A percentile compares a stretch with the other conserved stretches of the same genome.
Conservation (phyloP, 2,329 filamentous ascomycete genomes). For the Ascochyta koolunga region DNA sequence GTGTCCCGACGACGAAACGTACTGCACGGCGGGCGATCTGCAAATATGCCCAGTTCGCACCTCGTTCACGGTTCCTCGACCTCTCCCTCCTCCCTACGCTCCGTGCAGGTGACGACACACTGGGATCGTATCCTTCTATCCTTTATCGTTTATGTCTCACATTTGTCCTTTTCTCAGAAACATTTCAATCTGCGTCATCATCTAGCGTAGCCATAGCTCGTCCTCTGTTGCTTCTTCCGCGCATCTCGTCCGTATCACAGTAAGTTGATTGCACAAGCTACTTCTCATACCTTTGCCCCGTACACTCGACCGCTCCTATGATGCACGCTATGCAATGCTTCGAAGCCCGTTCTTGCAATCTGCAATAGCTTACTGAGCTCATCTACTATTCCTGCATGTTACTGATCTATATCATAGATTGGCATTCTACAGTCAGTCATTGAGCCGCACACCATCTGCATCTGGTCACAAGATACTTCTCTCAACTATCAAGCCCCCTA, state of each 20-base stretch:
- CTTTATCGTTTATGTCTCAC: conserved; percentile 13
- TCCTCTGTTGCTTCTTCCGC: conserved; percentile 5
- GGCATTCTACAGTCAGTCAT: background rate
- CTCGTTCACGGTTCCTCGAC: conserved; percentile 30
- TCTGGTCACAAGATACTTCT: background rate
- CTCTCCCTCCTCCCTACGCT: conserved; percentile 34
- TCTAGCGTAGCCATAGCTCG: conserved; percentile 16
- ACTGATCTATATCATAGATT: conserved; percentile 6
- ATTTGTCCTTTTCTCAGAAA: conserved; percentile 16
- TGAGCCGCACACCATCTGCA: background rate
- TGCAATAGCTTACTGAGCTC: background rate
- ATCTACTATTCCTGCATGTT: background rate
- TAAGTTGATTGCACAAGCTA: conserved; percentile 2
- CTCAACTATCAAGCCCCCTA: background rate
- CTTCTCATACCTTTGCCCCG: background rate
- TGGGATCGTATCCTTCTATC: conserved; percentile 24
- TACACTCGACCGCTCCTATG: background rate
- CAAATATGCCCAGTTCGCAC: conserved; percentile 39
- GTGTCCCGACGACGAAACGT: conserved; percentile 28
- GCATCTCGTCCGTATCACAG: background rate
- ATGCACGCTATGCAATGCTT: background rate
- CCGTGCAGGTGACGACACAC: conserved; percentile 36
- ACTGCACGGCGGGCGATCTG: conserved; percentile 41
- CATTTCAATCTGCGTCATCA: conserved; percentile 21
- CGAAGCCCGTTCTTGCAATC: background rate